phyloP scores from a whole-genome alignment of 768 basidiomycete species.

The Boletus vinaceobasis region DNA sequence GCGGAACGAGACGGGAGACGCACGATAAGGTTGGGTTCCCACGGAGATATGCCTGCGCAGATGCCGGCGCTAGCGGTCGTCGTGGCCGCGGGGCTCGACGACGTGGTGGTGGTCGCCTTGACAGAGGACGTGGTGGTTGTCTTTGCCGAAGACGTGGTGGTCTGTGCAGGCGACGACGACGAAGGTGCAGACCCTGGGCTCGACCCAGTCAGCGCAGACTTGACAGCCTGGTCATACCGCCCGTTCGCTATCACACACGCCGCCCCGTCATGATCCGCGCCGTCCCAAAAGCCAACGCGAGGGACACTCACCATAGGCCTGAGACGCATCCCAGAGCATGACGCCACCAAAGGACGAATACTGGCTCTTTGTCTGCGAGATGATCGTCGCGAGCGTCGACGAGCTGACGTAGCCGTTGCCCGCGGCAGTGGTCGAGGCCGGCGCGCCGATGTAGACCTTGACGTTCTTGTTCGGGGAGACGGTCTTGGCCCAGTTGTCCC shows the following conservation, averaged over 20 bases:
- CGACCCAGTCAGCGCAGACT: slow-evolving; percentile 35
- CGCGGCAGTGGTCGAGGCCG: slow-evolving; percentile 40
- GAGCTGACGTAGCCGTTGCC: slow-evolving; percentile 40
- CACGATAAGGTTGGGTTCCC: slow-evolving; percentile 38
- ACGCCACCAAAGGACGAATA: slow-evolving; percentile 48
- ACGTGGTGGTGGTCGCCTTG: slow-evolving; percentile 6
- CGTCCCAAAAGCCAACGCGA: too few relatives aligned
- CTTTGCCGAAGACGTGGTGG: background rate
- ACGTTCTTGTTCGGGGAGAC: slow-evolving; percentile 43
- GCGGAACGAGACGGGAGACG: slow-evolving; percentile 10
- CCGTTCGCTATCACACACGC: slow-evolving; percentile 34
- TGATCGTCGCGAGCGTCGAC: slow-evolving; percentile 31
- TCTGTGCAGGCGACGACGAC: background rate
- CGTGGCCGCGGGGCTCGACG: background rate
- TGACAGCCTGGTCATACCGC: slow-evolving; percentile 41
- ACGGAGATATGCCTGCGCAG: slow-evolving; percentile 43
- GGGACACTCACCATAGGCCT: slow-evolving; percentile 38
- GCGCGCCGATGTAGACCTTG: slow-evolving; percentile 49
- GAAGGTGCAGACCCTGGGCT: background rate
- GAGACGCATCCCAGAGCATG: slow-evolving; percentile 42
- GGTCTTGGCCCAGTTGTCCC: slow-evolving; percentile 47
- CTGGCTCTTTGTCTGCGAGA: slow-evolving; percentile 31
- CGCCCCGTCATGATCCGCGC: background rate
- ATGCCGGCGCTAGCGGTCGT: slow-evolving; percentile 23
- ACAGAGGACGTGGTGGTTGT: slow-evolving; percentile 1